Conservation (phyloP, 345 rosid genomes). For the Eutrema japonicum region DNA sequence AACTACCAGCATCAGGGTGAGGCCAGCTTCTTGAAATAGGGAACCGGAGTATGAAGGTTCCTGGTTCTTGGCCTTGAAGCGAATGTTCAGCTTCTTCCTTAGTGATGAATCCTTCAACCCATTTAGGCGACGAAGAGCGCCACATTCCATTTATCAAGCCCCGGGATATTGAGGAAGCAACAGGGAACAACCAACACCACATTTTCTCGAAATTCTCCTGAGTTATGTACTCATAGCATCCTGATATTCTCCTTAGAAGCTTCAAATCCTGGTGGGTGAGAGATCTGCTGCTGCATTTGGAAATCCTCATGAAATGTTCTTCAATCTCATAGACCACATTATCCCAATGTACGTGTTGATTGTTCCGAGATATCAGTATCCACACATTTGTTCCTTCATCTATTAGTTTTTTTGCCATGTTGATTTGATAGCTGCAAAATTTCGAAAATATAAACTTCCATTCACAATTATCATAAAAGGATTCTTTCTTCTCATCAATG, state of each 20-base stretch:
- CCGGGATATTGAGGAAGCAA: constrained; percentile 65
- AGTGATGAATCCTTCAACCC: constrained; percentile 89
- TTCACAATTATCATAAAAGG: not conserved
- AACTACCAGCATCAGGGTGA: constrained; percentile 90
- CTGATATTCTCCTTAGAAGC: constrained; percentile 67
- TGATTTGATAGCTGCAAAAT: constrained; percentile 64
- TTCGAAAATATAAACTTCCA: not conserved
- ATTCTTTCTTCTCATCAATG: not conserved
- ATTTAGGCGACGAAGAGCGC: constrained; percentile 66
- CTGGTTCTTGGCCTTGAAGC: constrained; percentile 81
- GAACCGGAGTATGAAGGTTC: constrained; percentile 80
- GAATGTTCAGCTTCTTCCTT: constrained; percentile 91
- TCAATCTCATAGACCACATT: constrained; percentile 62
- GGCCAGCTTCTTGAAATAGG: constrained; percentile 94
- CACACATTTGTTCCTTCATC: constrained; percentile 79
- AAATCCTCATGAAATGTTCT: constrained; percentile 77
- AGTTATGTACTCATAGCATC: constrained; percentile 69
- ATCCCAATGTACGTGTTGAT: constrained; percentile 67
- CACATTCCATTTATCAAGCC: constrained; percentile 60
- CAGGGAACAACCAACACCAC: constrained; percentile 93
- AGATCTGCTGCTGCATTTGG: constrained; percentile 70
- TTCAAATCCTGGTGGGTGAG: constrained; percentile 72
- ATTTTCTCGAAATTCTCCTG: constrained; percentile 83
- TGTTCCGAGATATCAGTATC: constrained; percentile 65
- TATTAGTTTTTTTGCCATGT: constrained; percentile 70